These are phyloP conservation scores for Larix kaempferi DNA, from an alignment of 75 land plant genomes.

Conservation along the genomic window DNA sequence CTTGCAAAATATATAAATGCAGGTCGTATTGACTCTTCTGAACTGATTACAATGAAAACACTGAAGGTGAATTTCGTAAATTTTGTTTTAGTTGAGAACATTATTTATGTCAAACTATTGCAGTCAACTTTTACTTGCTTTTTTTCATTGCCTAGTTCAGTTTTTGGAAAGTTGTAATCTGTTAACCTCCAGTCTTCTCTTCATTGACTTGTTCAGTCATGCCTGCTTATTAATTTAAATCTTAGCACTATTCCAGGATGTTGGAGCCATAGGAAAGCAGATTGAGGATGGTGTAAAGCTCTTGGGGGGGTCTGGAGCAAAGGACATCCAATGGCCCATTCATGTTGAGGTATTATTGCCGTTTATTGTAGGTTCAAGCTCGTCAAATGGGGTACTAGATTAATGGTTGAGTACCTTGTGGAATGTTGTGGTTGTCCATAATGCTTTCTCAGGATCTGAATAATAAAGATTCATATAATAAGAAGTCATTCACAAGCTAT, in stretches of 20 bases:
- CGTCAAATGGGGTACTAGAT: not conserved
- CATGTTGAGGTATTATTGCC: constrained; percentile 72
- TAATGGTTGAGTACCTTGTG: not conserved
- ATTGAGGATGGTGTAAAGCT: constrained; percentile 84
- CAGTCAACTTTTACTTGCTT: not conserved
- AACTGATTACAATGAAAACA: constrained; percentile 95
- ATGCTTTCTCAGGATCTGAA: not conserved
- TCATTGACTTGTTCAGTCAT: not conserved
- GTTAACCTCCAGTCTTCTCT: not conserved
- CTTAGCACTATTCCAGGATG: constrained; percentile 45
- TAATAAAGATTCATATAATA: not conserved
- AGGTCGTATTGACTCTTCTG: constrained; percentile 77
- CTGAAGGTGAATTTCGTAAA: constrained; percentile 52
- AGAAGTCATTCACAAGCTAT: constrained; percentile 1
- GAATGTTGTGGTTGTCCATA: not conserved
- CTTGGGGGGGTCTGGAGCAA: constrained; percentile 69
- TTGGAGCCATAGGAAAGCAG: constrained; percentile 78
- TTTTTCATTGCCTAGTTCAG: not conserved
- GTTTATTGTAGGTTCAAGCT: not conserved
- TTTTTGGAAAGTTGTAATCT: not conserved
- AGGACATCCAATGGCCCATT: constrained; percentile 75
- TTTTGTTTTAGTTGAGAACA: not conserved
- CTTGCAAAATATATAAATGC: constrained; percentile 66
- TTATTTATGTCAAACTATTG: not conserved
- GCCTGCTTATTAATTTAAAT: not conserved